A percentile compares a stretch with the other conserved stretches of the same genome.
These are phyloP conservation scores for Phoenix roebelenii DNA, from an alignment of 176 grass and related monocot species.

Conservation along the genomic window DNA sequence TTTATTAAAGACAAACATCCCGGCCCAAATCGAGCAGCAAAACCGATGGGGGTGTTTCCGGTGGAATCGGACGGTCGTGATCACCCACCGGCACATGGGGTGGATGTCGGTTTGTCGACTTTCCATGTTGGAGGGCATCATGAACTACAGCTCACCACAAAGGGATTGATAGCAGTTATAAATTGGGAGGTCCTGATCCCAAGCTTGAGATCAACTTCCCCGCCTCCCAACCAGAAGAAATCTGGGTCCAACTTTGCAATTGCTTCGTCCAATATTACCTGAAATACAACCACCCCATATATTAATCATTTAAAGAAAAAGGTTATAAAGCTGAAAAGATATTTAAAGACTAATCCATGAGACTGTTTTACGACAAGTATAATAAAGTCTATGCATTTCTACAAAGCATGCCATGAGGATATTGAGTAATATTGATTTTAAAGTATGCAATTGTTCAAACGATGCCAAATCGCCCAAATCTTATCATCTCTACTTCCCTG, in stretches of 20 bases:
- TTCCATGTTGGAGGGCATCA: conserved; percentile 10
- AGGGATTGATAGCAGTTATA: conserved; percentile 58
- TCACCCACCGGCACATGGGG: conserved; percentile 9
- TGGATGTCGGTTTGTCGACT: not conserved
- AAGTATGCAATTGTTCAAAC: too few relatives aligned
- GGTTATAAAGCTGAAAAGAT: too few relatives aligned
- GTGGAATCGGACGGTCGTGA: conserved; percentile 18
- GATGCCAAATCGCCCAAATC: too few relatives aligned
- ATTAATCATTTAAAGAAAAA: too few relatives aligned
- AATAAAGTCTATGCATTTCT: too few relatives aligned
- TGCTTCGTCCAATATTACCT: conserved; percentile 95
- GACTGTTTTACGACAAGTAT: too few relatives aligned
- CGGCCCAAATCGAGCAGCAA: conserved; percentile 45
- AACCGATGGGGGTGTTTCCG: conserved; percentile 14
- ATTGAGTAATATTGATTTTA: too few relatives aligned
- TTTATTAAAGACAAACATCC: conserved; percentile 67
- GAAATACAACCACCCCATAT: not conserved
- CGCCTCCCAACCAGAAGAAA: conserved; percentile 93
- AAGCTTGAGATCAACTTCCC: conserved; percentile 91
- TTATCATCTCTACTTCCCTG: too few relatives aligned
- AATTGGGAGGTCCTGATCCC: conserved; percentile 75
- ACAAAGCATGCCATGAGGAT: too few relatives aligned
- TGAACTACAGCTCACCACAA: conserved; percentile 81
- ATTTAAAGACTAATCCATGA: too few relatives aligned
- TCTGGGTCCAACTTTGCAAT: conserved; percentile 69